Evolutionary conservation across 257 asterid species (phyloP).

Genomic region (Striga asiatica): DNA sequence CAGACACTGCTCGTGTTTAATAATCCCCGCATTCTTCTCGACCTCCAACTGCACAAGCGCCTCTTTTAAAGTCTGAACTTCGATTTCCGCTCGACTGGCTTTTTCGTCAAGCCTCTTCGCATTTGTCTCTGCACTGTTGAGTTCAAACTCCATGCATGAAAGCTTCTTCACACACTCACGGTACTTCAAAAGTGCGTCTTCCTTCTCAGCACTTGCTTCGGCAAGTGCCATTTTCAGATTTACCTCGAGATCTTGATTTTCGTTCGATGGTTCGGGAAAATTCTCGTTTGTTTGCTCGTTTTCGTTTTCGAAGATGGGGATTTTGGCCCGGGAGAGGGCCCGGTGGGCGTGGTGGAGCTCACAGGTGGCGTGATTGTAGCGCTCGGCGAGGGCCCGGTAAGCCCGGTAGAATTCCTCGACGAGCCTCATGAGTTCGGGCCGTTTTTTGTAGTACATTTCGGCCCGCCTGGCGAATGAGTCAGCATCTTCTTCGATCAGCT

Average conservation of each 20-base stretch:
- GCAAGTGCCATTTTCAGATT: constrained; percentile 44
- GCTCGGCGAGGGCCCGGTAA: constrained; percentile 82
- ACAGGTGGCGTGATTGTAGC: constrained; percentile 75
- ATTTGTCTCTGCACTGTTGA: constrained; percentile 37
- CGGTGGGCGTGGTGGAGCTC: constrained; percentile 87
- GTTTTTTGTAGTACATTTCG: constrained; percentile 86
- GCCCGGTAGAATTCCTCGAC: constrained; percentile 92
- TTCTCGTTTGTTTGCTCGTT: too few species aligned
- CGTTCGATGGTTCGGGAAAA: constrained; percentile 24
- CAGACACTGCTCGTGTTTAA: constrained; percentile 42
- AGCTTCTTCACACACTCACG: constrained; percentile 52
- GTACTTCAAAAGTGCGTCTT: constrained; percentile 48
- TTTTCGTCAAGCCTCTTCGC: constrained; percentile 41
- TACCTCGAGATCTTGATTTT: constrained; percentile 46
- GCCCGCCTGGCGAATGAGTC: constrained; percentile 96
- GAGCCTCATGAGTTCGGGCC: constrained; percentile 87
- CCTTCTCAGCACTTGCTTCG: constrained; percentile 53
- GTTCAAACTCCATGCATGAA: constrained; percentile 42
- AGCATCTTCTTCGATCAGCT: constrained; percentile 92
- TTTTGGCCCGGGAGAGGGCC: too few species aligned
- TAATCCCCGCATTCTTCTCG: constrained; percentile 42
- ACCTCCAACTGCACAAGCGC: constrained; percentile 48
- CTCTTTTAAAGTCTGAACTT: constrained; percentile 58
- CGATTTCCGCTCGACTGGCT: constrained; percentile 51
- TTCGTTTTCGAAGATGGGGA: constrained; percentile 23